Conservation (phyloP, 768 basidiomycete genomes). For the Amanita rubescens region DNA sequence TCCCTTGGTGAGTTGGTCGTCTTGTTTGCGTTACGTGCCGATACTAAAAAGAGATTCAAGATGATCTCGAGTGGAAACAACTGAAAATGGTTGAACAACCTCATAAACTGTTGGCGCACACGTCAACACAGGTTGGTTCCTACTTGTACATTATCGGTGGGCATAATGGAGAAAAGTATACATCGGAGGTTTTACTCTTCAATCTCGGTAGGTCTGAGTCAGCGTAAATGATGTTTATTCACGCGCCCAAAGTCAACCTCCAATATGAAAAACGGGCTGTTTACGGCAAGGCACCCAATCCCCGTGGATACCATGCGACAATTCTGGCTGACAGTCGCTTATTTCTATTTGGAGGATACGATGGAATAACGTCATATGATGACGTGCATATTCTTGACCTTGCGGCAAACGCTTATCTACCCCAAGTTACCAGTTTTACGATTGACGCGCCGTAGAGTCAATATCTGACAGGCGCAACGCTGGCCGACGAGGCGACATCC, state of each 20-base stretch:
- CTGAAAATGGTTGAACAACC: slow-evolving; percentile 31
- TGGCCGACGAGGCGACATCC: too few species aligned
- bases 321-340: slow-evolving; percentile 78
- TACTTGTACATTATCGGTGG: slow-evolving; percentile 88
- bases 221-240: neutral
- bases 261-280: slow-evolving; percentile 72
- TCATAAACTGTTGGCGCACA: slow-evolving; percentile 72
- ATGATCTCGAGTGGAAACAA: slow-evolving; percentile 38
- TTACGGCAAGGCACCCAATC: slow-evolving; percentile 59
- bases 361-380: slow-evolving; percentile 76
- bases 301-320: slow-evolving; percentile 81
- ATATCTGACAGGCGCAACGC: neutral
- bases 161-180: slow-evolving; percentile 75
- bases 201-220: slow-evolving; percentile 61
- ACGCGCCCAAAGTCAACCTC: slow-evolving; percentile 54
- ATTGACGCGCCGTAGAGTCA: slow-evolving; percentile 31
- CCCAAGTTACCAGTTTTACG: slow-evolving; percentile 77
- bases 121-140: slow-evolving; percentile 84
- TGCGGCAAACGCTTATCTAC: slow-evolving; percentile 81
- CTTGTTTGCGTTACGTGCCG: neutral
- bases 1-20: slow-evolving; percentile 57
- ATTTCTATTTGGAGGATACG: slow-evolving; percentile 85
- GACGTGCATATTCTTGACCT: slow-evolving; percentile 84
- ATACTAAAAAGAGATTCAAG: slow-evolving; percentile 17
- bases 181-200: slow-evolving; percentile 69